A percentile compares a stretch with the other conserved stretches of the same genome.
These are phyloP conservation scores for Teunomyces pallodes DNA, from an alignment of 805 yeast species.

Conservation along the genomic window DNA sequence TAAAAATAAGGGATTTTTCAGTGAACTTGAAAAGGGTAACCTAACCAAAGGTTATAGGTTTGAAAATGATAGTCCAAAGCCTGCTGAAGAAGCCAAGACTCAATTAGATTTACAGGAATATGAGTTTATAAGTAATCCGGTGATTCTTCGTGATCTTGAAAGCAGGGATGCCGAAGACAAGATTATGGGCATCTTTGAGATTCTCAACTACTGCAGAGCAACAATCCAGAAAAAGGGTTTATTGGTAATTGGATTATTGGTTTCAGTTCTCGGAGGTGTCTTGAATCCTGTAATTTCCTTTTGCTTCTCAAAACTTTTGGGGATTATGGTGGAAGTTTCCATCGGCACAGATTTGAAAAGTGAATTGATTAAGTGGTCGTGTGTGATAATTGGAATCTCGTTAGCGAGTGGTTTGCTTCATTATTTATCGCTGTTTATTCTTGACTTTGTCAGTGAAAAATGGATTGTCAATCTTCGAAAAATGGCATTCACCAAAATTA, in stretches of 20 bases:
- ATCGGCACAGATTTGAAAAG: conserved; percentile 26
- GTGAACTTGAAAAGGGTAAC: conserved; percentile 3
- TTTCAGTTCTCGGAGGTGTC: conserved; percentile 58
- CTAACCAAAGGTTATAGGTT: not conserved
- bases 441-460: conserved; percentile 61
- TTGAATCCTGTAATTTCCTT: conserved; percentile 77
- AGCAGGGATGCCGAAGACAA: conserved; percentile 8
- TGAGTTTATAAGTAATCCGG: conserved; percentile 21
- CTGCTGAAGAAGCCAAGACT: not conserved
- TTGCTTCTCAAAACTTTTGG: conserved; percentile 66
- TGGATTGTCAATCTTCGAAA: conserved; percentile 62
- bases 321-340: conserved; percentile 54
- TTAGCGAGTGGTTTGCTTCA: conserved; percentile 57
- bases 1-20: conserved; percentile 15
- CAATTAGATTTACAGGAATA: not conserved
- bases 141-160: conserved; percentile 22
- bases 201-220: conserved; percentile 22
- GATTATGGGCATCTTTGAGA: conserved; percentile 20
- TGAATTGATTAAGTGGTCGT: conserved; percentile 61
- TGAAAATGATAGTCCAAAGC: not conserved
- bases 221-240: conserved; percentile 19
- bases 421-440: conserved; percentile 47
- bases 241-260: conserved; percentile 49
- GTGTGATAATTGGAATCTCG: conserved; percentile 62
- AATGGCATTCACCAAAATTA: conserved; percentile 45